Conservation (phyloP, 352 stramenopile species). For the Pythium periplocum region DNA sequence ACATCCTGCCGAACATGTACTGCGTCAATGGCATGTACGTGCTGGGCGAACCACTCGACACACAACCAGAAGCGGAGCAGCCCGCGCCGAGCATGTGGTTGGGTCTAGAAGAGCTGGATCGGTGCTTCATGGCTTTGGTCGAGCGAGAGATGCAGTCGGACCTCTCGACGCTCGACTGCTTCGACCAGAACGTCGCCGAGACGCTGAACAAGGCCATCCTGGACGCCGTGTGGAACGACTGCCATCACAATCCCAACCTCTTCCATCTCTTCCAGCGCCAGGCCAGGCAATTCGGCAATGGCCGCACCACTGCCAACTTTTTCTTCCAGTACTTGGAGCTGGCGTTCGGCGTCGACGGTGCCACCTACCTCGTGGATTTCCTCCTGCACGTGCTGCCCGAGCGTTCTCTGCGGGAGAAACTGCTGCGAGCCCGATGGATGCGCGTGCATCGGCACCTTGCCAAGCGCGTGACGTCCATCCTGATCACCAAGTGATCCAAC, state of each 20-base stretch:
- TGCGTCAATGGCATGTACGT: conserved; percentile 70
- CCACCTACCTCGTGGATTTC: conserved; percentile 77
- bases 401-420: conserved; percentile 48
- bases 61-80: conserved; percentile 4
- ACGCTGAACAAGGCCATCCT: conserved; percentile 69
- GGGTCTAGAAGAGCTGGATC: conserved; percentile 72
- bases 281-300: conserved; percentile 71
- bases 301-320: conserved; percentile 36
- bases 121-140: conserved; percentile 55
- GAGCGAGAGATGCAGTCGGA: conserved; percentile 34
- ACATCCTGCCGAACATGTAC: conserved; percentile 65
- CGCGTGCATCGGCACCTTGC: conserved; percentile 55
- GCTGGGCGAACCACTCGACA: conserved; percentile 27
- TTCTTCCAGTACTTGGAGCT: conserved; percentile 82
- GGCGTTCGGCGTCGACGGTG: conserved; percentile 69
- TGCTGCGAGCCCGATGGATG: conserved; percentile 60
- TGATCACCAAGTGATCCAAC: too few species aligned
- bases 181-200: conserved; percentile 62
- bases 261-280: conserved; percentile 82
- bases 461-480: conserved; percentile 34
- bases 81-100: conserved; percentile 45
- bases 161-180: conserved; percentile 26
- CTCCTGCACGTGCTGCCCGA: conserved; percentile 75
- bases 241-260: conserved; percentile 76
- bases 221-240: conserved; percentile 82